Base-by-base conservation (phyloP, 179 eudicot species). In the Gypsophila paniculata region DNA sequence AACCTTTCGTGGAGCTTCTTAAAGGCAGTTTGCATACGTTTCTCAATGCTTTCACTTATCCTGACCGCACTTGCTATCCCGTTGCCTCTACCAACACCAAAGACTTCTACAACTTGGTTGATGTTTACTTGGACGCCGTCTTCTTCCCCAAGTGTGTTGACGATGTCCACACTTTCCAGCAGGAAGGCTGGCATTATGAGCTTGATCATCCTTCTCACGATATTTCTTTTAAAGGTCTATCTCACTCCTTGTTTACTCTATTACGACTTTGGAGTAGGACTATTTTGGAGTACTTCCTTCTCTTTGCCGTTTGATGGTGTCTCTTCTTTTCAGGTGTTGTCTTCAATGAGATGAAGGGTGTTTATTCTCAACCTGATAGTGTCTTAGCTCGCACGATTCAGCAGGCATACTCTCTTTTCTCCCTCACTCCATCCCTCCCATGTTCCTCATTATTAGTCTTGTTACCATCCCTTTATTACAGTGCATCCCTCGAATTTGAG, bases 111-210 rank as follows among this genome's bases (percentile, higher is more conserved):
- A 93, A 93, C 80, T 82, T 93, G 89, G 97, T 93, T 44, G 98
- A 93, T 83, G 98, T 93, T 58, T 93, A 93, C 84, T 79, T 93
- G 81, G 98, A 93, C 76, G 98, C 98, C 5, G 98, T 93, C 69
- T 91, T 93, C 78, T 93, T 91, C 81, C 98, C 98, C 4, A 93
- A 88, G 74, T 93, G 98, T 64, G 89, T 93, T 55, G 96, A 88
- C 72, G 97, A 91, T 65, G 32, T 76, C 34, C 87, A 82, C 72
- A 93, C 94, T 58, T 93, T 93, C 75, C 98, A 93, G 77, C 98
- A 93, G 76, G 98, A 93, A 83, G 98, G 98, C 64, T 93, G 98
- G 98, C 98, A 93, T 82, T 91, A 93, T 71, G 98, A 93, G 80
- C 87, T 93, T 71, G 80, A 93, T 79, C 86, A 93, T 71, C 97